Evolutionary conservation across 2,329 filamentous ascomycete species (phyloP).

Genomic region (Aspergillus flavus): DNA sequence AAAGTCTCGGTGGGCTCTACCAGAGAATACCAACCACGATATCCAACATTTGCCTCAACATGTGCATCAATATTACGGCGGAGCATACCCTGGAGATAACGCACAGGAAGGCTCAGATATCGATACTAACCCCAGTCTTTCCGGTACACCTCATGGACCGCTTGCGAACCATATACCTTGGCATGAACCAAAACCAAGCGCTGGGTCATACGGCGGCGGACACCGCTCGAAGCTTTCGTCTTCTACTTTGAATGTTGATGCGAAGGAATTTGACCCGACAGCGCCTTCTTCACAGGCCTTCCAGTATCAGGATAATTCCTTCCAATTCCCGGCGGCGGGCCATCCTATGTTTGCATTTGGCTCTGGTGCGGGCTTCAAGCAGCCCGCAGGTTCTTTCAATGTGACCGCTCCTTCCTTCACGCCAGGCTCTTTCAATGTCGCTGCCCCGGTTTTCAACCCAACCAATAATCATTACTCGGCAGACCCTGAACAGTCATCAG

Average conservation of each 20-base stretch:
- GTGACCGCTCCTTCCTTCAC: slow-evolving; percentile 71
- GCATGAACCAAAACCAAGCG: slow-evolving; percentile 38
- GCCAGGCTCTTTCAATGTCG: slow-evolving; percentile 71
- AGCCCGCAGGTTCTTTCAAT: slow-evolving; percentile 61
- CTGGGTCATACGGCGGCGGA: slow-evolving; percentile 45
- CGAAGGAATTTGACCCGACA: slow-evolving; percentile 77
- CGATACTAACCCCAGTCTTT: slow-evolving; percentile 73
- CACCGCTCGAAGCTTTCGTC: slow-evolving; percentile 70
- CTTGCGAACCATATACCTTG: slow-evolving; percentile 34
- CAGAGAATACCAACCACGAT: slow-evolving; percentile 31
- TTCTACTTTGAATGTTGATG: slow-evolving; percentile 84
- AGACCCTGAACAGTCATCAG: slow-evolving; percentile 23
- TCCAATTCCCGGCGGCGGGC: slow-evolving; percentile 42
- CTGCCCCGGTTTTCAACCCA: slow-evolving; percentile 76
- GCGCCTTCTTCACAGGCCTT: slow-evolving; percentile 50
- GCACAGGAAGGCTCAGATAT: slow-evolving; percentile 64
- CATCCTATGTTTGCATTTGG: slow-evolving; percentile 34
- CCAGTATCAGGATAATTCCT: slow-evolving; percentile 46
- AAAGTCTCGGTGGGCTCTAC: slow-evolving; percentile 41
- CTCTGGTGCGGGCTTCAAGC: slow-evolving; percentile 31
- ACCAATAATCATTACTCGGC: slow-evolving; percentile 35
- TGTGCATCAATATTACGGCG: slow-evolving; percentile 39
- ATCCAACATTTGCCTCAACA: slow-evolving; percentile 30
- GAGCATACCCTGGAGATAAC: slow-evolving; percentile 33
- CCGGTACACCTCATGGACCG: slow-evolving; percentile 60